These are phyloP conservation scores for Aotearoamyces nothofagi DNA, from an alignment of 2,329 filamentous ascomycete species.

Conservation along the genomic window DNA sequence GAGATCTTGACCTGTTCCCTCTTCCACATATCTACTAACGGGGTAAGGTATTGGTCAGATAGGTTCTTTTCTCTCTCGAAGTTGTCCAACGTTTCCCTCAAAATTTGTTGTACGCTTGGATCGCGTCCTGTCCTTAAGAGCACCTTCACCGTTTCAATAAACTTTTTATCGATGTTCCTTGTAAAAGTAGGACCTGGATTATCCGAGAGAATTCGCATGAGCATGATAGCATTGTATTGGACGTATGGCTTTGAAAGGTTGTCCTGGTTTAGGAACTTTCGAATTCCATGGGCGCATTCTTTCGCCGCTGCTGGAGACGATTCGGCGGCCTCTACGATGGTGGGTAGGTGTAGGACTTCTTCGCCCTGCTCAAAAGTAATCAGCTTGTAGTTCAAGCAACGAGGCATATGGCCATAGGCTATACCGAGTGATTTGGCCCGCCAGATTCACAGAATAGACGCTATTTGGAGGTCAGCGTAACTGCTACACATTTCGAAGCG, in stretches of 20 bases:
- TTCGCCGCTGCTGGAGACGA: conserved; percentile 76
- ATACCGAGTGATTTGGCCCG: conserved; percentile 38
- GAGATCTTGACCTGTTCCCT: conserved; percentile 59
- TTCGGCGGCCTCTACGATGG: conserved; percentile 89
- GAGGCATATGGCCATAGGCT: conserved; percentile 12
- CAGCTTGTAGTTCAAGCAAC: no score
- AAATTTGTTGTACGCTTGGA: conserved; percentile 64
- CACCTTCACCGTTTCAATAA: conserved; percentile 60
- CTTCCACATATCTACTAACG: conserved; percentile 74
- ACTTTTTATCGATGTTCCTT: conserved; percentile 76
- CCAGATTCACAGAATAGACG: conserved; percentile 71
- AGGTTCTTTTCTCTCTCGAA: conserved; percentile 54
- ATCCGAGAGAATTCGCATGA: conserved; percentile 79
- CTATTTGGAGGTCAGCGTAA: no score
- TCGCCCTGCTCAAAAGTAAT: conserved; percentile 41
- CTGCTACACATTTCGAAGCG: conserved; percentile 2
- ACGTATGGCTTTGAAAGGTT: conserved; percentile 49
- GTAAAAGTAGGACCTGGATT: conserved; percentile 88
- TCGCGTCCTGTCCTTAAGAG: conserved; percentile 59
- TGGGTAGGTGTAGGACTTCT: conserved; percentile 82
- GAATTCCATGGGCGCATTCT: conserved; percentile 66
- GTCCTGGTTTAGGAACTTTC: conserved; percentile 66
- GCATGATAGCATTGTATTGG: conserved; percentile 95
- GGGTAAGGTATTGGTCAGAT: conserved; percentile 56
- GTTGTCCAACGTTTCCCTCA: conserved; percentile 73